A percentile compares a stretch with the other conserved stretches of the same genome.
phyloP scores from a whole-genome alignment of 192 early-diverging fungal genomes.

The Entomortierella beljakovae region DNA sequence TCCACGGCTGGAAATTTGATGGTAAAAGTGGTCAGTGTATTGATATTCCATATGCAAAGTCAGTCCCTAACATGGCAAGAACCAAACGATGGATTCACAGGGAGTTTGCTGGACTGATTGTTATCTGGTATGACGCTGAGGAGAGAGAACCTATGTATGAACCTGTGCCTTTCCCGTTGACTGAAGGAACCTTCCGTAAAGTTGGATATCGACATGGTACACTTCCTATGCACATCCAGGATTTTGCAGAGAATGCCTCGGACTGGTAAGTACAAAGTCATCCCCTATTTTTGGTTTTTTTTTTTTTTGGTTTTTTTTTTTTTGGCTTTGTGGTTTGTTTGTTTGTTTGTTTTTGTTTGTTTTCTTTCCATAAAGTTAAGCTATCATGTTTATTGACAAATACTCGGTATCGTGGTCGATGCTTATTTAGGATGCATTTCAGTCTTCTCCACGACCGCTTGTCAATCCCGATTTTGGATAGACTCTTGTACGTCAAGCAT shows the following conservation, averaged over 20 bases:
- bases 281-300: not conserved
- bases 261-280: constrained; percentile 20
- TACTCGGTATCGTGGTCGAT: too few relatives aligned
- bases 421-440: constrained; percentile 56
- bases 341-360: not conserved
- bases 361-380: not conserved
- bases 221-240: constrained; percentile 52
- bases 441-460: constrained; percentile 32
- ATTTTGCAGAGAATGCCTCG: constrained; percentile 52
- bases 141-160: constrained; percentile 50
- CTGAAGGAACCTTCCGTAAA: constrained; percentile 30
- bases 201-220: constrained; percentile 48
- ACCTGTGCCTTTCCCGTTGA: constrained; percentile 41
- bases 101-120: constrained; percentile 42
- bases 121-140: constrained; percentile 45
- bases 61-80: constrained; percentile 32
- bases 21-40: constrained; percentile 35
- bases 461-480: constrained; percentile 47
- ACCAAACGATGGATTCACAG: constrained; percentile 48
- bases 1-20: constrained; percentile 54
- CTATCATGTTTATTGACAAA: too few relatives aligned
- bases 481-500: constrained; percentile 45
- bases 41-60: constrained; percentile 50
- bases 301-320: not conserved
- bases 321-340: not conserved